Evolutionary conservation across 75 land plant genomes (phyloP).

Genomic region (Selaginella moellendorffii): DNA sequence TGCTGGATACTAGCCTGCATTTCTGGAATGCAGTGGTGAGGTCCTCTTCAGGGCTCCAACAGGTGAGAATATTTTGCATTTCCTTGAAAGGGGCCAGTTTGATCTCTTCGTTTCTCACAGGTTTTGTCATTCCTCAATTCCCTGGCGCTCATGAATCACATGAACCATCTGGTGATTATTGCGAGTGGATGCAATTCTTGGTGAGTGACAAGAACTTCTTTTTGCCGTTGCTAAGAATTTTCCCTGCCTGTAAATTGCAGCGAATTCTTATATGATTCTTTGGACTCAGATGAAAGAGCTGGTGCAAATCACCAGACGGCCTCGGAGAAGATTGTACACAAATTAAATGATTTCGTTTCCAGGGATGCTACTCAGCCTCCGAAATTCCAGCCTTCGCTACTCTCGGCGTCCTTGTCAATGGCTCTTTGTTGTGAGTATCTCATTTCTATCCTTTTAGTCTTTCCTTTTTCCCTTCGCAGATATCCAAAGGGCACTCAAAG

Average conservation of each 20-base stretch:
- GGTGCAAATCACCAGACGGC: constrained; percentile 12
- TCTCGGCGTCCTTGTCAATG: constrained; percentile 85
- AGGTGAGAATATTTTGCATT: constrained; percentile 1
- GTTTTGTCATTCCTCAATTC: constrained; percentile 67
- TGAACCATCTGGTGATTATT: constrained; percentile 71
- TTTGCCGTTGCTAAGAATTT: constrained; percentile 1
- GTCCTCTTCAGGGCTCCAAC: constrained; percentile 2
- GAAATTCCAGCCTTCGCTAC: constrained; percentile 30
- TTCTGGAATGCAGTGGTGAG: constrained; percentile 40
- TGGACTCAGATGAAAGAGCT: constrained; percentile 12
- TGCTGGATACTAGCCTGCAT: constrained; percentile 72
- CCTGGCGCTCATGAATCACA: constrained; percentile 63
- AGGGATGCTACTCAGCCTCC: constrained; percentile 32
- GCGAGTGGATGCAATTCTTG: constrained; percentile 69
- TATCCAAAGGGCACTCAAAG: constrained; percentile 1
- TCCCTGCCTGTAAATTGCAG: constrained; percentile 1
- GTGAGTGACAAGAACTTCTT: constrained; percentile 8
- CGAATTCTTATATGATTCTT: constrained; percentile 20
- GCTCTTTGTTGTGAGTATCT: constrained; percentile 90
- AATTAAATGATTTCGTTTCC: constrained; percentile 54
- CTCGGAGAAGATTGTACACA: constrained; percentile 33
- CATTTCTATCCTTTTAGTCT: constrained; percentile 4
- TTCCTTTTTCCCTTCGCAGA: constrained; percentile 1
- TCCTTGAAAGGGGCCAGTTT: constrained; percentile 1
- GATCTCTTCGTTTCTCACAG: constrained; percentile 24